Percentiles rank a stretch among this genome's conserved stretches.
phyloP scores from a whole-genome alignment of 768 basidiomycete genomes.

The Psilocybe cyanescens region DNA sequence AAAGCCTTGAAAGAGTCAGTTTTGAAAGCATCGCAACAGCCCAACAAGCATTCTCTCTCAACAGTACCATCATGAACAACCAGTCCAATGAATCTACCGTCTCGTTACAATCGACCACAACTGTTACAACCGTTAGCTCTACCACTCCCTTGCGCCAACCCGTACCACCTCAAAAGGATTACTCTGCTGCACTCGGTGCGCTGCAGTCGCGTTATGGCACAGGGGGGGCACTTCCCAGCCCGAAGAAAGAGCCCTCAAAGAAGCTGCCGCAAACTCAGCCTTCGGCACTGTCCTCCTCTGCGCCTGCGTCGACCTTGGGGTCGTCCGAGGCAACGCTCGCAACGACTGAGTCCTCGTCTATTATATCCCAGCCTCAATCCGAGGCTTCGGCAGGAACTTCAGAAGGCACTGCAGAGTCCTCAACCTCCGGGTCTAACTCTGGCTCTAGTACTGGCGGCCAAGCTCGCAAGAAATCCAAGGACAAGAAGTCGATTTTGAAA shows the following conservation, averaged over 20 bases:
- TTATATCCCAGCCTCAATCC: background rate
- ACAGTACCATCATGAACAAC: slow-evolving; percentile 7
- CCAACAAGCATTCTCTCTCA: background rate
- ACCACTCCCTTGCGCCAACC: slow-evolving; percentile 17
- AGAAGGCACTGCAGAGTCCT: background rate
- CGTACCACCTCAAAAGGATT: slow-evolving; percentile 35
- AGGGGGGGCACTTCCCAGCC: slow-evolving; percentile 28
- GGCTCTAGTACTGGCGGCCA: background rate
- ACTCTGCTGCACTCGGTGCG: slow-evolving; percentile 36
- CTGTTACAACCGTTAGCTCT: slow-evolving; percentile 29
- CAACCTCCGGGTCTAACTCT: slow-evolving; percentile 4
- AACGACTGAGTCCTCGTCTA: background rate
- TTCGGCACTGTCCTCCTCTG: background rate
- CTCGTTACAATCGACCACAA: slow-evolving; percentile 29
- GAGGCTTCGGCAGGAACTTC: background rate
- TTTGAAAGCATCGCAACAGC: background rate
- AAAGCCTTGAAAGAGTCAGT: background rate
- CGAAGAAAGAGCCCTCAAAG: slow-evolving; percentile 29
- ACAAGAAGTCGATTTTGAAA: slow-evolving; percentile 19
- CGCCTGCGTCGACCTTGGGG: background rate
- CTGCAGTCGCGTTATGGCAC: slow-evolving; percentile 41
- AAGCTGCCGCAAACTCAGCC: slow-evolving; percentile 22
- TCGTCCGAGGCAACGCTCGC: background rate
- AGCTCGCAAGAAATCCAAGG: slow-evolving; percentile 13
- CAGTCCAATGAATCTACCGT: slow-evolving; percentile 20